Evolutionary conservation across 306 rosid genomes (phyloP), one percentile per base, ranked within the genome.

Genomic region (Neltuma alba): DNA sequence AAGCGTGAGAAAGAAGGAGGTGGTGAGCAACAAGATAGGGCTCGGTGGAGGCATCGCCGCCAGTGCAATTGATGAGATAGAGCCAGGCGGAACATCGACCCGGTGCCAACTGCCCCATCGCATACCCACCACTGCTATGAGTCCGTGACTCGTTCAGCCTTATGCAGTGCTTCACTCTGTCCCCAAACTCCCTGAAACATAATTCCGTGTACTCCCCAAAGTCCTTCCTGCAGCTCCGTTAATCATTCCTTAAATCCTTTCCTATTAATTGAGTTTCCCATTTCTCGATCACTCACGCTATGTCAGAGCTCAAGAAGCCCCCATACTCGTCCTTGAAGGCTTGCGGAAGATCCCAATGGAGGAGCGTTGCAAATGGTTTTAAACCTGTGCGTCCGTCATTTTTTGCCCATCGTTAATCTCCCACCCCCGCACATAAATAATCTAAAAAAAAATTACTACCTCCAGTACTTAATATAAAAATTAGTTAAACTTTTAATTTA

Each of bases 301-400:
- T 82, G 9, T 13, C 64, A 15, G 79, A 75, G 7, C 90, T 88
- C 44, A 86, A 72, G 79, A 91, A 90, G 28, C 97, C 97, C 16
- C 85, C 86, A 44, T 87, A 93, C 62, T 88, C 85, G 0, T 90
- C 90, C 74, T 91, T 90, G 16, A 93, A 80, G 20, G 83, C 42
- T 84, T 89, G 95, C 0, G 98, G 95, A 78, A 83, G 80, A 76
- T 93, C 97, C 92, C 91, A 93, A 33, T 92, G 93, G 28, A 91
- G 90, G 34, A 93, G 34, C 9, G 98, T 91, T 34, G 81, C 89
- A 85, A 57, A 91, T 25, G 91, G 88, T 30, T 74, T 23, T 1
- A 58, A 10, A 58, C 65, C 65, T 58, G 34, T 12, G 20, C n/a
- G 3, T n/a, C 16, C 28, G n/a, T 54, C 25, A 45, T 3, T 45